Evolutionary conservation across 257 asterid species (phyloP), one percentile per base, ranked within the genome.

Genomic region (Leonotis leonurus): DNA sequence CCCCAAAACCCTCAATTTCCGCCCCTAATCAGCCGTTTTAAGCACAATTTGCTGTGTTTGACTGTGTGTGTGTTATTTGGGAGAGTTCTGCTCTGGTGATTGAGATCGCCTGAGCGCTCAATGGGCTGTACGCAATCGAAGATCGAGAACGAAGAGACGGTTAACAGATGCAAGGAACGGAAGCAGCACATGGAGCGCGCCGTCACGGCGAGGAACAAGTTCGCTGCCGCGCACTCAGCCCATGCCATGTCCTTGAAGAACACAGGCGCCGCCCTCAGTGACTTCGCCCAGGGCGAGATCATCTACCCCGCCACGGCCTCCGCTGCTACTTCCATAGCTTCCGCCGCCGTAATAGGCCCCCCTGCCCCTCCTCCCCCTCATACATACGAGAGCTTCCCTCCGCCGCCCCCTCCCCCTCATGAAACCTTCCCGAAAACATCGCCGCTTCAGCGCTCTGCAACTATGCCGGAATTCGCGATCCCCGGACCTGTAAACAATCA

Each of bases 231-330:
- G 4, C 97, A 93, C 72, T 83, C 96, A 0, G 80, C 95, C 43
- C 82, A 90, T 64, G 83, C 88, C 57, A 78, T 87, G 89, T 83
- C 96, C 4, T 71, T 93, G 48, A 93, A 89, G 64, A 87, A 93
- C 75, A 77, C 92, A 60, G 99, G 99, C 46, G 97, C 97, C 26
- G 96, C 97, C 37, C 89, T 93, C 55, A 87, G 96, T 60, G 97
- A 93, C 68, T 93, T 73, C 57, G 89, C 95, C 24, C 86, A 82
- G 10, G 96, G 94, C n/a, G 96, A 91, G 68, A 95, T 76, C 44
- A 69, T 75, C 20, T 69, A 55, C 53, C 77, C 88, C 13, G 33
- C 85, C 12, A 11, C 78, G 32, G 27, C 66, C 27, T 41, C 74
- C 46, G 60, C 70, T 9, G 10, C 45, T 8, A 8, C 56, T 26